Evolutionary conservation across 2,329 filamentous ascomycete species (phyloP), one percentile per base, ranked within the genome.

Genomic region (Pyrenophora tritici-repentis): DNA sequence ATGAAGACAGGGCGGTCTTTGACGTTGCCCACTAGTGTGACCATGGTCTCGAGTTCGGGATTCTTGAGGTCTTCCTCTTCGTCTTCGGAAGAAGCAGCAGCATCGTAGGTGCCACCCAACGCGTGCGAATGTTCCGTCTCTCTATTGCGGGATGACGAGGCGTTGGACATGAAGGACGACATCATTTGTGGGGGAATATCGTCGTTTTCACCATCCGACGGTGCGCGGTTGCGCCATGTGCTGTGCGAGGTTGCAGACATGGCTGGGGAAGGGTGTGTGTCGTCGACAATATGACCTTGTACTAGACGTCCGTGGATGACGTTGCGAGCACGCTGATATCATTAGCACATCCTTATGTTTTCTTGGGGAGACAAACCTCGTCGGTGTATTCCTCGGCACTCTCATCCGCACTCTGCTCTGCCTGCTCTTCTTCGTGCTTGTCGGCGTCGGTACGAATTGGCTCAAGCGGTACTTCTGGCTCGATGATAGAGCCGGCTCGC

Each of bases 11-110:
- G 87, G 51, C 90, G 86, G 70, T 90, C 86, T 68, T 86, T 88
- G 53, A 99, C 94, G 66, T 97, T 90, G 54, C 94, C 94, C 12
- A 99, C 94, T n/a, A 99, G 81, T 0, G 94, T 99, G 65, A 99
- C 95, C 79, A 93, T 96, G 68, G 92, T 91, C 77, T 99, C 94
- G 17, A 93, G 81, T 54, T 88, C 86, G 9, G 88, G 85, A 61
- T 93, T 86, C 64, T 88, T 84, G 44, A 93, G 84, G n/a, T 87
- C 86, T 61, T 95, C 91, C 66, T 99, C 94, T 73, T 97, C 94
- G 55, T 97, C 93, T 60, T 96, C 94, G 10, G 90, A 92, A 18
- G 86, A 88, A 32, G 83, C 88, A n/a, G 82, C 87, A 8, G 87
- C 91, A 67, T 97, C 93, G 32, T 86, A 88, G 2, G 90, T 90